Conservation (phyloP, 495 filamentous ascomycete genomes). For the Physcia stellaris region DNA sequence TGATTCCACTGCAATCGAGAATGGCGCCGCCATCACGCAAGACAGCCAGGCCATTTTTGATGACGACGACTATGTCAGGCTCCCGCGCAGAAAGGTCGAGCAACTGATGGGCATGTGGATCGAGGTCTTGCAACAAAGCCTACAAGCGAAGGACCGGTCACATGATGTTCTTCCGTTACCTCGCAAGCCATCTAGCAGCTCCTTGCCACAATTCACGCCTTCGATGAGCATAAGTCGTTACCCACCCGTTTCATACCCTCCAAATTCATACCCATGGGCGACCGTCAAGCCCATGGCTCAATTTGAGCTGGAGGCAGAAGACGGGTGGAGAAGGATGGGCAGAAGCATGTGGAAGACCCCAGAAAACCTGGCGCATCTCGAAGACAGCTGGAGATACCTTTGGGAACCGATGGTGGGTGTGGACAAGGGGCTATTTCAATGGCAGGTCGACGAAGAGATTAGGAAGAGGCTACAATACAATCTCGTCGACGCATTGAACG, state of each 20-base stretch:
- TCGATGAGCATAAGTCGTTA: not conserved
- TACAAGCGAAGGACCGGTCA: not conserved
- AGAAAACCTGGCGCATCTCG: not conserved
- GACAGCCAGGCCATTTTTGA: no score
- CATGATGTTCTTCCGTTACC: not conserved
- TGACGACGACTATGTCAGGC: not conserved
- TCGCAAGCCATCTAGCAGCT: not conserved
- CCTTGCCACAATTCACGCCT: not conserved
- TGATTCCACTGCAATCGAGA: no score
- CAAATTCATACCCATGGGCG: no score
- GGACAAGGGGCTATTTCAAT: not conserved
- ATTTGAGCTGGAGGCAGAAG: not conserved
- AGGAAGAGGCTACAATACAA: not conserved
- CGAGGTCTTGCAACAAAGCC: not conserved
- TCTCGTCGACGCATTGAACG: constrained; percentile 1
- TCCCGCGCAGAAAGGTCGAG: not conserved
- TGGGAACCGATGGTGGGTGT: not conserved
- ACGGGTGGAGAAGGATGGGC: not conserved
- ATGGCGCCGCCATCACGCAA: no score
- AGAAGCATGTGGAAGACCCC: not conserved
- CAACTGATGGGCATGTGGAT: not conserved
- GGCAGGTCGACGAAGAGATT: not conserved
- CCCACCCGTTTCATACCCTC: no score
- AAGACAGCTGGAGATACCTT: constrained; percentile 1
- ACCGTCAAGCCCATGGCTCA: not conserved